phyloP scores from a whole-genome alignment of 2,329 filamentous ascomycete species.

The Diplodia mutila region DNA sequence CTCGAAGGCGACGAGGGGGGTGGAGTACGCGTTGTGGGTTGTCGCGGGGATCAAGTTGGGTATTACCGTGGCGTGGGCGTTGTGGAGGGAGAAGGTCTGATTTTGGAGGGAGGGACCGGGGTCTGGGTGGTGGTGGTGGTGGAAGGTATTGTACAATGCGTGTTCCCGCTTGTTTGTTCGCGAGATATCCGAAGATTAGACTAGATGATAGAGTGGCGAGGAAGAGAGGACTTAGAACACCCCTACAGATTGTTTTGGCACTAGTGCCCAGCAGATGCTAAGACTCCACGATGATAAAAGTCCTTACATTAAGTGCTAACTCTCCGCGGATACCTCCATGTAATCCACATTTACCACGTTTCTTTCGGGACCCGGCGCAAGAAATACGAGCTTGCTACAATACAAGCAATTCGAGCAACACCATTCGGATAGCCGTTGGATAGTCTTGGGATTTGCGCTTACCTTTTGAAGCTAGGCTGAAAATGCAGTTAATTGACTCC shows the following conservation, averaged over 20 bases:
- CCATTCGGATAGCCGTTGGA: not conserved
- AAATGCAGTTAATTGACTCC: not conserved
- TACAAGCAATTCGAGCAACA: not conserved
- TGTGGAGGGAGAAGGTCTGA: conserved; percentile 10
- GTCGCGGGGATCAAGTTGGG: conserved; percentile 46
- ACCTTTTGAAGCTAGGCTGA: not conserved
- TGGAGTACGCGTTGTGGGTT: conserved; percentile 57
- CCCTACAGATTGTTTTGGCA: not conserved
- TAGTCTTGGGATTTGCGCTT: not conserved
- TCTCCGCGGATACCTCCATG: no score
- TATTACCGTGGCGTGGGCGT: conserved; percentile 45
- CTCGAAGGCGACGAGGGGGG: conserved; percentile 55
- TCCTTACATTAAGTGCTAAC: no score
- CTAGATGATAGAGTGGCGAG: not conserved
- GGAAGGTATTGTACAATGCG: not conserved
- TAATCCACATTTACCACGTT: no score
- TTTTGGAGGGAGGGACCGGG: no score
- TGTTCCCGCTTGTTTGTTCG: not conserved
- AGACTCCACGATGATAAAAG: no score
- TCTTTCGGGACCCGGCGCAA: no score
- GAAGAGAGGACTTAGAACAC: not conserved
- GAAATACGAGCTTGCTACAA: no score
- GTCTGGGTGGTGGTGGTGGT: not conserved
- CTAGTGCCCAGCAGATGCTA: not conserved
- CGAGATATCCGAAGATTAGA: not conserved